Evolutionary conservation across 768 basidiomycete genomes (phyloP), one percentile per base, ranked within the genome.

Genomic region (Pleurotus giganteus): DNA sequence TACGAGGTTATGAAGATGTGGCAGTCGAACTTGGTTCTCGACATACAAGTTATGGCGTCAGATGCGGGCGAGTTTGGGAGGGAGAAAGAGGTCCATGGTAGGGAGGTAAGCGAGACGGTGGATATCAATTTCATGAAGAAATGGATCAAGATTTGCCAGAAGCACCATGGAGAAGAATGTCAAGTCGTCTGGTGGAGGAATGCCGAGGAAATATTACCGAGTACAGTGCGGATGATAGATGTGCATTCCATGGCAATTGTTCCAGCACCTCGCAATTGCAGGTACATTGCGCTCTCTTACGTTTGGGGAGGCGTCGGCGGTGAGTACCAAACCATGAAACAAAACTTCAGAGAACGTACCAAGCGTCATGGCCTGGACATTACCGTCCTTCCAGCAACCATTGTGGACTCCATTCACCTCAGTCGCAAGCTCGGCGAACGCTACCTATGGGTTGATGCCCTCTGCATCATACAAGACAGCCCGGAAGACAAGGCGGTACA

Each of bases 221-320:
- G n/a, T 5, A 27, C 49, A 17, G 49, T 51, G n/a, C n/a, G 34
- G 49, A 51, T 51, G 49, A 37, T 51, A 17, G 49, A 51, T 37
- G 34, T 51, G 4, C 19, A 51, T 11, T 36, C 8, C 9, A 51
- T 39, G 49, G 15, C 34, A 9, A 37, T 51, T 15, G 49, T 51
- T 13, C 23, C 34, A 12, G 23, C 13, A 13, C 13, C 34, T 21
- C 29, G n/a, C 2, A 24, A 4, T 2, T 34, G 49, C 8, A 29
- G 34, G n/a, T 51, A 36, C 34, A 24, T 51, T 11, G 49, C 49
- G 12, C 23, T 51, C 12, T 51, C 34, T 15, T 51, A 51, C 34
- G 49, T 51, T 15, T 51, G 49, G 49, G 49, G 49, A 24, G 49
- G 49, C 0, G 15, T 34, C 34, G 49, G 49, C 15, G 49, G 13